Evolutionary conservation across 495 filamentous ascomycete genomes (phyloP).

Genomic region (Staphylotrichum longicolle): DNA sequence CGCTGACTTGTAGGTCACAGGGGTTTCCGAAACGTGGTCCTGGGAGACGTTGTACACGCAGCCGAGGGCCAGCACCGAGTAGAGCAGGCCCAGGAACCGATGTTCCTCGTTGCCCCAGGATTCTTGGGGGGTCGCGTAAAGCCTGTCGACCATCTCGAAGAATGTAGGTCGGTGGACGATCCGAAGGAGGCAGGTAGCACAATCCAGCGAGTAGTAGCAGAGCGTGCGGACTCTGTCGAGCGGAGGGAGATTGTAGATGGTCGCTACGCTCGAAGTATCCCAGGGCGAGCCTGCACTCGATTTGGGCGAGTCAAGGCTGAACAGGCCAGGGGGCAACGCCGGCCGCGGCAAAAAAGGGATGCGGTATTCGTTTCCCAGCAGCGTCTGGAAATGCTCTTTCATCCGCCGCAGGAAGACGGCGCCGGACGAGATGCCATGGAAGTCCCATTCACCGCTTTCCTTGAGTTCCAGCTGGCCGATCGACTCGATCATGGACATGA

Average conservation of each 20-base stretch:
- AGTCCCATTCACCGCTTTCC: slow-evolving; percentile 90
- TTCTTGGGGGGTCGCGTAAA: slow-evolving; percentile 72
- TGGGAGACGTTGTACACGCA: slow-evolving; percentile 71
- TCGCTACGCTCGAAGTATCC: slow-evolving; percentile 58
- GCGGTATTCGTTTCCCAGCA: slow-evolving; percentile 57
- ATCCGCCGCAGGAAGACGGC: slow-evolving; percentile 80
- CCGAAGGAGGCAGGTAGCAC: slow-evolving; percentile 78
- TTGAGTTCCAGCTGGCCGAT: slow-evolving; percentile 88
- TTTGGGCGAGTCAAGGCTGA: slow-evolving; percentile 67
- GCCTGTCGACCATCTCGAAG: slow-evolving; percentile 68
- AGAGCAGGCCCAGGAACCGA: slow-evolving; percentile 77
- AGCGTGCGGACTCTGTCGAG: slow-evolving; percentile 64
- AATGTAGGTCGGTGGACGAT: slow-evolving; percentile 90
- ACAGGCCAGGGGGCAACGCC: slow-evolving; percentile 36
- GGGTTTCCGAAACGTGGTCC: slow-evolving; percentile 27
- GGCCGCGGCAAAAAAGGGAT: slow-evolving; percentile 50
- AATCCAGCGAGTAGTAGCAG: slow-evolving; percentile 74
- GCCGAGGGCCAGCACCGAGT: slow-evolving; percentile 80
- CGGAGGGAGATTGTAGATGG: slow-evolving; percentile 67
- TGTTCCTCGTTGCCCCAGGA: slow-evolving; percentile 72
- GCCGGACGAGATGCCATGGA: slow-evolving; percentile 90
- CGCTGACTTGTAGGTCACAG: slow-evolving; percentile 59
- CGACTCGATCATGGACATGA: slow-evolving; percentile 93
- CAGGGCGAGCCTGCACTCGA: slow-evolving; percentile 54
- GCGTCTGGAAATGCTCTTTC: slow-evolving; percentile 70